A percentile compares a stretch with the other conserved stretches of the same genome.
Conservation (phyloP, 805 yeast genomes). For the Cyberlindnera petersonii region DNA sequence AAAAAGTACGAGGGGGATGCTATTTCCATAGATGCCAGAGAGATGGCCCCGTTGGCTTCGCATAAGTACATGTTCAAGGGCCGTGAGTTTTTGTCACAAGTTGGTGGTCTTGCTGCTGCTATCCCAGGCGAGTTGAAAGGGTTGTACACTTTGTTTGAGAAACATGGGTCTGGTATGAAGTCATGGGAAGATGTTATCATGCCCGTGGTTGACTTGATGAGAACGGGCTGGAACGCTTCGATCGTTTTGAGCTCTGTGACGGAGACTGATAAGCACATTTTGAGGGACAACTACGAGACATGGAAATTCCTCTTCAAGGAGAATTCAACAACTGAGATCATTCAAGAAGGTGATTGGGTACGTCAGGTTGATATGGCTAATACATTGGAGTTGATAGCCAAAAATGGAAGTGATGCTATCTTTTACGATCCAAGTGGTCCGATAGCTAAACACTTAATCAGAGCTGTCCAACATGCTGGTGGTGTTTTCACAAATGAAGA, state of each 20-base stretch:
- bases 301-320: conserved; percentile 56
- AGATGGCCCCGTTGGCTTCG: conserved; percentile 71
- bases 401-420: conserved; percentile 69
- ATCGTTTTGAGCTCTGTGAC: conserved; percentile 44
- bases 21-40: conserved; percentile 78
- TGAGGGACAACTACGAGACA: conserved; percentile 32
- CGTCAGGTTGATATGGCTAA: conserved; percentile 58
- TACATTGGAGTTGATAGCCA: conserved; percentile 65
- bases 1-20: conserved; percentile 43
- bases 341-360: conserved; percentile 56
- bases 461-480: conserved; percentile 46
- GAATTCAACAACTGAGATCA: conserved; percentile 30
- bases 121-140: conserved; percentile 93
- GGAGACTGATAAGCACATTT: conserved; percentile 32
- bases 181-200: conserved; percentile 68
- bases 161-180: conserved; percentile 68
- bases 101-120: conserved; percentile 87
- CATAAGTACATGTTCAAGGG: conserved; percentile 59
- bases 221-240: conserved; percentile 56
- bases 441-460: conserved; percentile 58
- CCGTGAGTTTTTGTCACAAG: conserved; percentile 46
- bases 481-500: conserved; percentile 70
- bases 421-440: conserved; percentile 84
- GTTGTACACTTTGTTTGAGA: conserved; percentile 51
- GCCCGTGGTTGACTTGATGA: conserved; percentile 71